Evolutionary conservation across 345 rosid species (phyloP).

Genomic region (Boechera retrofracta): DNA sequence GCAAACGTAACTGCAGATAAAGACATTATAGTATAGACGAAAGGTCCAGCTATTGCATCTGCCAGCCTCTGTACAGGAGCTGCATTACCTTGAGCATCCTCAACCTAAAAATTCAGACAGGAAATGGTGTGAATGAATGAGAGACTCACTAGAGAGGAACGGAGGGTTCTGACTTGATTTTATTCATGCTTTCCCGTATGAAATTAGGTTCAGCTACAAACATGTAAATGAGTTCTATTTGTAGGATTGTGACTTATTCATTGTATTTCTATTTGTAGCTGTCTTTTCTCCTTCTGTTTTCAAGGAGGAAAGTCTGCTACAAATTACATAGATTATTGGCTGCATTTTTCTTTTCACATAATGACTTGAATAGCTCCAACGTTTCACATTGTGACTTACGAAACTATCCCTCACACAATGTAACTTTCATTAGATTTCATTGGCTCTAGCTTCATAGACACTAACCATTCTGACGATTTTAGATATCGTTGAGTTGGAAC

Average conservation of each 20-base stretch:
- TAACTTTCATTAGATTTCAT: background rate
- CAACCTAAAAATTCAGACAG: conserved; percentile 61
- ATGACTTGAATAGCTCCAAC: background rate
- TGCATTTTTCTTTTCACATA: conserved; percentile 27
- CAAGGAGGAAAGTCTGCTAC: conserved; percentile 12
- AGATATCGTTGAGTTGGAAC: conserved; percentile 85
- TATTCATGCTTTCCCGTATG: background rate
- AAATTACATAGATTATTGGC: conserved; percentile 15
- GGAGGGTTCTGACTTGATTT: background rate
- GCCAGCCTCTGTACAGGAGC: conserved; percentile 97
- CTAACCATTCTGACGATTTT: conserved; percentile 89
- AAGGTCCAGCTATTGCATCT: conserved; percentile 95
- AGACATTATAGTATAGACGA: conserved; percentile 83
- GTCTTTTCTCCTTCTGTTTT: conserved; percentile 12
- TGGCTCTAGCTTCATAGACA: conserved; percentile 30
- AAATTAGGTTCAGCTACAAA: conserved; percentile 23
- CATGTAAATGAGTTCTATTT: conserved; percentile 20
- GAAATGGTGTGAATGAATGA: conserved; percentile 4
- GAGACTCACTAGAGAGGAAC: conserved; percentile 5
- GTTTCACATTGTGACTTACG: conserved; percentile 12
- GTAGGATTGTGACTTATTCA: conserved; percentile 8
- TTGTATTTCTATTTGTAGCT: conserved; percentile 15
- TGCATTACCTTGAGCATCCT: conserved; percentile 95
- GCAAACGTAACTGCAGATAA: conserved; percentile 88
- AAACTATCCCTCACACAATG: conserved; percentile 22